phyloP scores from a whole-genome alignment of 2,329 filamentous ascomycete species.

The Neonectria hederae region DNA sequence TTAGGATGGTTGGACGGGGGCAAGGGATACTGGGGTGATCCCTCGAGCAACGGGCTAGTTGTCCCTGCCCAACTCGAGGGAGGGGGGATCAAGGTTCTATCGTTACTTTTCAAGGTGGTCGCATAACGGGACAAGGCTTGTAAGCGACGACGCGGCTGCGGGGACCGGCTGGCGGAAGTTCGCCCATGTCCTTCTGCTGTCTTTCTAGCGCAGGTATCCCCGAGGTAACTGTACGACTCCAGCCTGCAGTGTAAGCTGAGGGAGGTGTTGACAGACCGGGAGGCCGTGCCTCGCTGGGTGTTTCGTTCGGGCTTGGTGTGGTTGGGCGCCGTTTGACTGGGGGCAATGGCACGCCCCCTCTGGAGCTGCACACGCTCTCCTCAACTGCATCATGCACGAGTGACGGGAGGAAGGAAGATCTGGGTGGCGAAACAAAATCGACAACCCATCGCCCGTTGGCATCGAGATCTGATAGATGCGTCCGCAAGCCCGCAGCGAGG shows the following conservation, averaged over 20 bases:
- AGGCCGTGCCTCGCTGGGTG: constrained; percentile 5
- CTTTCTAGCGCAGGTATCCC: constrained; percentile 12
- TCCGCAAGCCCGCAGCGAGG: constrained; percentile 1
- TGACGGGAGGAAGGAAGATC: background rate
- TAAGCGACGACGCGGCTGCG: constrained; percentile 15
- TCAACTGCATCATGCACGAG: background rate
- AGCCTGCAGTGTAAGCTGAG: constrained; percentile 4
- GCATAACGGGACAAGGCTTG: constrained; percentile 6
- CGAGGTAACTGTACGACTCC: background rate
- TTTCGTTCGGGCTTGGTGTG: constrained; percentile 9
- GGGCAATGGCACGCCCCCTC: constrained; percentile 2
- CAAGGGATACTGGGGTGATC: constrained; percentile 29
- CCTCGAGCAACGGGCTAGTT: constrained; percentile 26
- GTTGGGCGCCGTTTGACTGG: constrained; percentile 14
- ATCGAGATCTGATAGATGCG: background rate
- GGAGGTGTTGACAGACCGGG: constrained; percentile 13
- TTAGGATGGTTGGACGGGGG: constrained; percentile 6
- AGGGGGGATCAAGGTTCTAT: constrained; percentile 38
- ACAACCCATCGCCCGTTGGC: background rate
- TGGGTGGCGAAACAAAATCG: background rate
- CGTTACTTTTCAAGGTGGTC: constrained; percentile 2
- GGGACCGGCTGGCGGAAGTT: background rate
- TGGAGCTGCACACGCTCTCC: background rate
- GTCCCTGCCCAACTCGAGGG: constrained; percentile 33
- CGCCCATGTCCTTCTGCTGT: constrained; percentile 1